A percentile compares a stretch with the other conserved stretches of the same genome.
phyloP scores from a whole-genome alignment of 1,284 basidiomycete species.

The Ceratobasidium papillatum region DNA sequence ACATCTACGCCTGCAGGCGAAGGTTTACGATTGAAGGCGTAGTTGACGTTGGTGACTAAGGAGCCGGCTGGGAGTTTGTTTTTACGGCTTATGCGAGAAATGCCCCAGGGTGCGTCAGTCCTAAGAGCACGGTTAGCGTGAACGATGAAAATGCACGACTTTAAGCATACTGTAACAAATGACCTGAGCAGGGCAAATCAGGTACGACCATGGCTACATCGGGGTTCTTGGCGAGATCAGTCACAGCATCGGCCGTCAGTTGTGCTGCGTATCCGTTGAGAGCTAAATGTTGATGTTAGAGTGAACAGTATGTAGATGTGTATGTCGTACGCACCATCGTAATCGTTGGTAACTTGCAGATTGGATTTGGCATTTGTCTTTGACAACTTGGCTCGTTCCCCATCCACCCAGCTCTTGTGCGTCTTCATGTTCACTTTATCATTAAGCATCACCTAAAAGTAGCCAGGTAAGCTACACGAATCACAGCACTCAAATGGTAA shows the following conservation, averaged over 20 bases:
- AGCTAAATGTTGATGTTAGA: background rate
- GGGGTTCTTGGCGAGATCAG: conserved; percentile 9
- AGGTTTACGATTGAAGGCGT: conserved; percentile 14
- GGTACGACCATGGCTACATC: conserved; percentile 42
- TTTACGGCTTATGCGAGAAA: conserved; percentile 26
- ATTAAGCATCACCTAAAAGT: conserved; percentile 17
- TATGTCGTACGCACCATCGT: background rate
- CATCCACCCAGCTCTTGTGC: conserved; percentile 24
- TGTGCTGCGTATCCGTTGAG: conserved; percentile 40
- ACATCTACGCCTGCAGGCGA: conserved; percentile 63
- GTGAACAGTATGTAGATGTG: too few relatives aligned
- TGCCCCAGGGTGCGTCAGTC: conserved; percentile 28
- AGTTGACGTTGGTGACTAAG: background rate
- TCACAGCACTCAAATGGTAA: background rate
- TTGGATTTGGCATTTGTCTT: background rate
- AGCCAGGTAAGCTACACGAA: background rate
- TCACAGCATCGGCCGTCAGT: conserved; percentile 33
- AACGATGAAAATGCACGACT: background rate
- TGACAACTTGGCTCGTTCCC: background rate
- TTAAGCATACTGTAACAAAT: conserved; percentile 1
- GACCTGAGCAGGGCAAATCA: background rate
- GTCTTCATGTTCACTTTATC: background rate
- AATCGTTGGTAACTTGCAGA: conserved; percentile 5
- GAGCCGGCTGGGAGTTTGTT: conserved; percentile 3
- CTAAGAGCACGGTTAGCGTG: background rate